Evolutionary conservation across 192 early-diverging fungal genomes (phyloP), one percentile per base, ranked within the genome.

Genomic region (Endogone sp.): DNA sequence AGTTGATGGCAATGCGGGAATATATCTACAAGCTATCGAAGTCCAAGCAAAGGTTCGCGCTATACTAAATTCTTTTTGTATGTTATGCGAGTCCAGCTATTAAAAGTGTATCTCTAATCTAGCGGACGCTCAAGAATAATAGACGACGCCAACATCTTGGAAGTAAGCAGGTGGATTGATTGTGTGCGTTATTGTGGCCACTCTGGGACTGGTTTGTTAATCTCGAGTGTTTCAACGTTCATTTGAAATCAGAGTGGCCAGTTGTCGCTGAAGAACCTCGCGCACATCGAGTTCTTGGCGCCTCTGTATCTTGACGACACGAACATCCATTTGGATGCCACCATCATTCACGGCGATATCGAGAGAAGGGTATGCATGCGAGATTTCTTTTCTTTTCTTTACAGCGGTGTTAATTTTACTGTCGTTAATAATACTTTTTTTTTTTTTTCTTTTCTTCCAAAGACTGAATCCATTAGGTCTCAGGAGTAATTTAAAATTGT

Each of bases 11-110:
- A 11, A 84, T 94, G 84, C 82, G 91, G 67, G 87, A 91, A 62
- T 92, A 89, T 67, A 91, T 94, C 11, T 91, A 82, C 67, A 94
- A 94, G 71, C 69, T 89, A 24, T 86, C 92, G 2, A 71, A 81
- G 58, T 73, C 88, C 2, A 82, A 81, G 25, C 64, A 70, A 56
- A 81, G 75, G 76, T 70, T 73, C 65, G 24, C 8, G 2, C 21
- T 60, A 11, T 60, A 28, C 10, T 26, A 60, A 16, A 10, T 60
- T 23, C 4, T 60, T 2, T 21, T 23, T 28, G 10, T 60, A 1
- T 6, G 22, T 60, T 21, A 2, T 23, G 10, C 4, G 24, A 28
- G 9, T 6, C 59, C 9, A 11, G 59, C 59, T 49, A 49, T 11
- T 49, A 49, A 6, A 49, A n/a, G n/a, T n/a, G n/a, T 49, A 6